A percentile compares a stretch with the other conserved stretches of the same genome.
Evolutionary conservation across 225 moss, liverwort and hornwort species (phyloP).

Genomic region (Ulota crispa): DNA sequence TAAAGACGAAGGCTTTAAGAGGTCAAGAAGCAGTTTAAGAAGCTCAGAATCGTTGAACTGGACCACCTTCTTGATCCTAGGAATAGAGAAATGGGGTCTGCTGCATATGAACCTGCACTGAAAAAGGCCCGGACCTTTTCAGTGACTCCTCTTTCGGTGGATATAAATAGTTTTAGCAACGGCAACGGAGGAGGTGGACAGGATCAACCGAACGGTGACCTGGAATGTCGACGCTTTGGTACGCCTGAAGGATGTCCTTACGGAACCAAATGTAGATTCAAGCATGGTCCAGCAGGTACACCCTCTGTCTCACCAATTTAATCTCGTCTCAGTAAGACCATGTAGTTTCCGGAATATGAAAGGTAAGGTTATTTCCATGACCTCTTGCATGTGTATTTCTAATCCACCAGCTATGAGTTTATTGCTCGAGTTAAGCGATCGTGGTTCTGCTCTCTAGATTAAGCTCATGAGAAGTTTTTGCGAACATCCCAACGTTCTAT

Average conservation of each 20-base stretch:
- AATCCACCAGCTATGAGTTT: no score
- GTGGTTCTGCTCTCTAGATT: no score
- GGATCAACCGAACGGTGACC: conserved; percentile 57
- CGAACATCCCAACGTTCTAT: no score
- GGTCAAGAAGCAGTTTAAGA: neutral
- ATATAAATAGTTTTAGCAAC: conserved; percentile 47
- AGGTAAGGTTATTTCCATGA: neutral
- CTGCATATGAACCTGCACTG: conserved; percentile 74
- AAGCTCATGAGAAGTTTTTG: no score
- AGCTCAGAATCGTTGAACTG: neutral
- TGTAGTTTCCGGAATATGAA: neutral
- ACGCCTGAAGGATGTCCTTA: conserved; percentile 59
- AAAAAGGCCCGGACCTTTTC: conserved; percentile 85
- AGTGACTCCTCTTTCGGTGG: conserved; percentile 44
- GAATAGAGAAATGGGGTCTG: conserved; percentile 47
- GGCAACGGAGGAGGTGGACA: conserved; percentile 48
- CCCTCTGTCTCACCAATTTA: conserved; percentile 1
- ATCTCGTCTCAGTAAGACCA: neutral
- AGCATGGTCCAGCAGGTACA: conserved; percentile 56
- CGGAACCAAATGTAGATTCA: conserved; percentile 56
- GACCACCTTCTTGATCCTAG: neutral
- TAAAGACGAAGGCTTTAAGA: neutral
- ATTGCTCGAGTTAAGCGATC: no score
- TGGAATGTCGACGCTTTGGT: conserved; percentile 58
- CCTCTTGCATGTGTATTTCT: neutral